Percentiles rank a stretch among this genome's conserved stretches.
Evolutionary conservation across 768 basidiomycete species (phyloP).

Genomic region (Tubosaeta sp.): DNA sequence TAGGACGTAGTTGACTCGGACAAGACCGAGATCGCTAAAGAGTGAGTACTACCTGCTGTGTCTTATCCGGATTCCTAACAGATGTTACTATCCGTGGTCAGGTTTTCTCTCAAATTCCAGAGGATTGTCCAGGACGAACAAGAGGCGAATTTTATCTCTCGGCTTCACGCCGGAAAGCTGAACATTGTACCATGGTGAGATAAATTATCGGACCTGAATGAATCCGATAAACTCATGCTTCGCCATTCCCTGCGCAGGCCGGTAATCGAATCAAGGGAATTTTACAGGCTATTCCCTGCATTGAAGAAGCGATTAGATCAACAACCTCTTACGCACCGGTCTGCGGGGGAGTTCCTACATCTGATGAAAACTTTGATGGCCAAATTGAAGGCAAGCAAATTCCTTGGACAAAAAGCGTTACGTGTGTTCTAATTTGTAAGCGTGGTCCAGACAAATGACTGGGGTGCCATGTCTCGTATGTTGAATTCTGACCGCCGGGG

Average conservation of each 20-base stretch:
- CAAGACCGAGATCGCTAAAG: conserved; percentile 55
- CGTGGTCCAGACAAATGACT: conserved; percentile 49
- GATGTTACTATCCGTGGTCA: conserved; percentile 12
- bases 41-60: neutral
- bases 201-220: no score
- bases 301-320: conserved; percentile 46
- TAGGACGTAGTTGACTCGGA: conserved; percentile 65
- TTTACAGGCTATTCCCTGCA: conserved; percentile 50
- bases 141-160: conserved; percentile 58
- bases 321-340: conserved; percentile 44
- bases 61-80: neutral
- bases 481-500: neutral
- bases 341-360: conserved; percentile 53
- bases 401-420: neutral
- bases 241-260: conserved; percentile 62
- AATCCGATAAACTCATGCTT: neutral
- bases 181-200: conserved; percentile 56
- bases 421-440: neutral
- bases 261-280: no score
- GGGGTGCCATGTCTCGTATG: conserved; percentile 61
- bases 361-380: conserved; percentile 66
- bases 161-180: conserved; percentile 51
- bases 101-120: conserved; percentile 55
- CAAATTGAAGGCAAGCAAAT: conserved; percentile 48
- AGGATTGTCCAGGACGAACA: conserved; percentile 62